These are phyloP conservation scores for Thozetella sp. DNA, from an alignment of 495 filamentous ascomycete species.

Conservation along the genomic window DNA sequence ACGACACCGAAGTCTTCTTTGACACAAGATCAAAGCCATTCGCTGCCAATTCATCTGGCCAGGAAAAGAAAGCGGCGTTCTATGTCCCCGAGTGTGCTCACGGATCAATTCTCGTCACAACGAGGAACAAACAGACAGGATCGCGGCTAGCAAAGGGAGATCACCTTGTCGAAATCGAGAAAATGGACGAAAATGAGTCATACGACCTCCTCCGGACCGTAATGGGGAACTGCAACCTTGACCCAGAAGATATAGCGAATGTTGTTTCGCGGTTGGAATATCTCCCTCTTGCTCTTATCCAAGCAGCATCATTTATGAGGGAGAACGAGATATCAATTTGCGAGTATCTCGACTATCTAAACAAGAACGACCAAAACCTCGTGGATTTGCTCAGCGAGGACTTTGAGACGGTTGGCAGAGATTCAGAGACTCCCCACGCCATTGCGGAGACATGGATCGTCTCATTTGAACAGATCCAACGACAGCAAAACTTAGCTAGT, in stretches of 20 bases:
- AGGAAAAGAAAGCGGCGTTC: slow-evolving; percentile 9
- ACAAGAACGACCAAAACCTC: slow-evolving; percentile 17
- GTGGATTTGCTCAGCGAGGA: slow-evolving; percentile 20
- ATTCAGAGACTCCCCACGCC: slow-evolving; percentile 23
- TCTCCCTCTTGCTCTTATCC: slow-evolving; percentile 45
- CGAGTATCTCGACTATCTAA: slow-evolving; percentile 28
- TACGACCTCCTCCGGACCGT: slow-evolving; percentile 7
- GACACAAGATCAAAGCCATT: not conserved
- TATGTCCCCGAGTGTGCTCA: slow-evolving; percentile 32
- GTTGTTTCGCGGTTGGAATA: slow-evolving; percentile 32
- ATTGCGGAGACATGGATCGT: slow-evolving; percentile 31
- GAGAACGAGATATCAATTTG: slow-evolving; percentile 24
- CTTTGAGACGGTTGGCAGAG: slow-evolving; percentile 12
- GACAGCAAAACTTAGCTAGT: slow-evolving; percentile 28
- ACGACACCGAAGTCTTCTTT: slow-evolving; percentile 39
- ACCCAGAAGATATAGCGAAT: not conserved
- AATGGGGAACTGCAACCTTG: not conserved
- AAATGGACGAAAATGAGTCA: slow-evolving; percentile 26
- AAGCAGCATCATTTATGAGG: slow-evolving; percentile 46
- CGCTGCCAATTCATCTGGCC: not conserved
- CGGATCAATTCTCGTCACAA: slow-evolving; percentile 40
- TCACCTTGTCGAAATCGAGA: slow-evolving; percentile 15
- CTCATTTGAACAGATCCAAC: slow-evolving; percentile 36
- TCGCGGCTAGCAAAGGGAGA: slow-evolving; percentile 9
- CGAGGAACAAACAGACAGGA: slow-evolving; percentile 29